A percentile compares a stretch with the other conserved stretches of the same genome.
Evolutionary conservation across 148 eudicot species (phyloP).

Genomic region (Fagopyrum homotropicum): DNA sequence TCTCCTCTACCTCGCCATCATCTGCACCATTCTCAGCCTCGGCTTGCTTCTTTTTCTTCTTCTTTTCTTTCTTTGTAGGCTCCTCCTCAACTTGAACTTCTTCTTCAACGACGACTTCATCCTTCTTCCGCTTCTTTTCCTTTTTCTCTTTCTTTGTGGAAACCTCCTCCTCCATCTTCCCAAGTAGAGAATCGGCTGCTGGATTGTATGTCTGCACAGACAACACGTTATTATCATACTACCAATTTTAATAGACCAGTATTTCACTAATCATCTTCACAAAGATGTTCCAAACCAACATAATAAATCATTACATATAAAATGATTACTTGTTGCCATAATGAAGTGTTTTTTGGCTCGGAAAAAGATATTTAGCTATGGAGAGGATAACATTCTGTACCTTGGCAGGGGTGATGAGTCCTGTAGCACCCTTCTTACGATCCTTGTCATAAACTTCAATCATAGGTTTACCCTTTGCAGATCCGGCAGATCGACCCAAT

Average conservation of each 20-base stretch:
- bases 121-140: slow-evolving; percentile 37
- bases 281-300: too few relatives aligned
- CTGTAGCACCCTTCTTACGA: slow-evolving; percentile 71
- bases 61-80: slow-evolving; percentile 11
- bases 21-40: slow-evolving; percentile 4
- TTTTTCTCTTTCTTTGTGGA: slow-evolving; percentile 5
- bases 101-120: background rate
- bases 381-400: slow-evolving; percentile 17
- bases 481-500: slow-evolving; percentile 72
- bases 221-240: background rate
- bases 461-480: slow-evolving; percentile 89
- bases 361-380: background rate
- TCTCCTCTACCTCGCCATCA: slow-evolving; percentile 20
- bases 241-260: too few relatives aligned
- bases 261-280: too few relatives aligned
- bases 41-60: slow-evolving; percentile 13
- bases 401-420: slow-evolving; percentile 88
- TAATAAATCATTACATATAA: too few relatives aligned
- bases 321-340: too few relatives aligned
- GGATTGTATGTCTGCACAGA: slow-evolving; percentile 65
- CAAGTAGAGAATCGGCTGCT: slow-evolving; percentile 60
- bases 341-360: background rate
- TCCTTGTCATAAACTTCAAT: slow-evolving; percentile 88
- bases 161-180: slow-evolving; percentile 11
- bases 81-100: background rate